Base-by-base conservation (phyloP, 495 filamentous ascomycete species). In the Aspergillus bertholletiae region DNA sequence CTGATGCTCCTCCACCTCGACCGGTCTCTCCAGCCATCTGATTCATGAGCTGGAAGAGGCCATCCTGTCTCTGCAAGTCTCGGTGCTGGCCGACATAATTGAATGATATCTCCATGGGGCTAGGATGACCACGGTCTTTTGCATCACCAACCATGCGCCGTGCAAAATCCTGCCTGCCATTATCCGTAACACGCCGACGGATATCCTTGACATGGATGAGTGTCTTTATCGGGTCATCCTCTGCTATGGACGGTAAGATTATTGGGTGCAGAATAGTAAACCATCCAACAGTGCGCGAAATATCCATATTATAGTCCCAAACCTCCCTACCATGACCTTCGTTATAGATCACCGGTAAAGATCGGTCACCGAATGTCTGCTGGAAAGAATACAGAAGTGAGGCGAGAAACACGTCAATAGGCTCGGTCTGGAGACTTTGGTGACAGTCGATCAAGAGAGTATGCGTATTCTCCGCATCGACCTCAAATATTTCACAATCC, bases 21-120 rank as follows among this genome's bases (percentile, higher is more conserved):
- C 70, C 67, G 28, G 74, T 64, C 56, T 77, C 75, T 27, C 74
- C 75, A 7, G 72, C 76, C 69, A 79, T 73, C 44, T 74, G 71
- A 17, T 82, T 72, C 7, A 75, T 72, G 23, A 83, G 79, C 49
- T 83, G 78, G 57, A 89, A 79, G 0, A 89, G 69, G 5, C 81
- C 78, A 47, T 84, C 83, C 20, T 79, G 72, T 24, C 81, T 74
- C 65, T 86, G 83, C 0, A 88, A 60, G 53, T 85, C 80, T 47
- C 86, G 84, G 55, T 84, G 73, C 17, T 83, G 76, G 0, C 85
- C 87, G 12, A 85, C 75, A 56, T 89, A 89, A 58, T 85, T 88
- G 66, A 90, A 88, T 2, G 81, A 80, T 34, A 90, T 80, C 66
- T 90, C 88, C 55, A 89, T 80, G 6, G 86, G 86, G 65, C 74